Evolutionary conservation across 2,329 filamentous ascomycete genomes (phyloP), one percentile per base, ranked within the genome.

Genomic region (Achaetomium macrosporum): DNA sequence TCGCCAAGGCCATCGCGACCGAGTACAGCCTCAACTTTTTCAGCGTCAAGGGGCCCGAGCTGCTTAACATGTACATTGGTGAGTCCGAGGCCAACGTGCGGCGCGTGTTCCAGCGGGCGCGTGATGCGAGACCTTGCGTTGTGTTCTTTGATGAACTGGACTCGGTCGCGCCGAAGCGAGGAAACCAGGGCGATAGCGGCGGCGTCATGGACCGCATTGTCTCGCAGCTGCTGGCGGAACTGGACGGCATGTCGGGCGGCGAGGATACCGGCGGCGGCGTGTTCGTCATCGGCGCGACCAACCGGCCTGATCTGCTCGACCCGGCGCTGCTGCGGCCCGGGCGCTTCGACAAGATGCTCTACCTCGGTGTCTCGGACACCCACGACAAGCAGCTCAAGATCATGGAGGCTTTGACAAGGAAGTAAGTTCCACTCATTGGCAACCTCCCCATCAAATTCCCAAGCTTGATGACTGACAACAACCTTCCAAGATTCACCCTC

Each of bases 191-290:
- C 45, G 93, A 97, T 65, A 96, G 90, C 58, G 92, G 93, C 53
- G 93, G 93, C 65, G 93, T 97, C 51, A 97, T 97, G 92, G 93
- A 97, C 68, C 84, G 93, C 51, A 97, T 97, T 60, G 92, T 99
- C 47, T 93, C 87, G 55, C 93, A 97, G 73, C 75, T 99, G 42
- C 80, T 99, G 11, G 93, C 93, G 0, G 93, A 99, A 71, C 76
- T 99, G 19, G 93, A 99, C 66, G 93, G 93, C 47, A 99, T 99
- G 93, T 96, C 91, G 48, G 87, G 92, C 60, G 91, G 90, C 15
- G 89, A 90, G 54, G 89, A 91, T 59, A 82, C 79, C 0, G 80
- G 76, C 10, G 88, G 88, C 11, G 90, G 91, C 17, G 92, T 97
- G 5, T 97, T 97, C 67, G 93, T 97, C 29, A 95, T 99, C 61